Evolutionary conservation across 345 rosid species (phyloP), one percentile per base, ranked within the genome.

Genomic region (Cardamine resedifolia): DNA sequence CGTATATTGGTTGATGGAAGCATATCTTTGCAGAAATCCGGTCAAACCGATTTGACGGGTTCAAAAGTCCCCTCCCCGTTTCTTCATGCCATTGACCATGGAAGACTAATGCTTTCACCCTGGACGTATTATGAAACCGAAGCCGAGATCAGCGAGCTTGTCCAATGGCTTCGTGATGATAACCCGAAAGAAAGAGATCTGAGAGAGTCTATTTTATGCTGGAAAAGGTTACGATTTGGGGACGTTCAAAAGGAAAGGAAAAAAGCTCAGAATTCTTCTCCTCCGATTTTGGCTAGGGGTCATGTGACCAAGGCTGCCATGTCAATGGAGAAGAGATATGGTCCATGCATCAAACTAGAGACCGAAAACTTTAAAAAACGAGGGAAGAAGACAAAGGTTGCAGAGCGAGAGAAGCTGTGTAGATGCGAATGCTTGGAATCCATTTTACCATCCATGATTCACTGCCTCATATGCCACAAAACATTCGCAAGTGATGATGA

Each of bases 351-450:
- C 30, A 86, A 80, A 75, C 51, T 80, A 16, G 89, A 82, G 70
- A 67, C 49, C 19, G 86, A 79, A 47, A 28, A 78, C 18, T 48
- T 72, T 12, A 87, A 83, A 80, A 85, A 79, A 74, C 74, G 55
- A 52, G 89, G 83, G 60, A 84, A 87, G 78, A 84, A 81, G 81
- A 80, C 77, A 51, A 81, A 75, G 73, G 62, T 80, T 67, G 75
- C 48, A 27, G 75, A 72, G 64, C 83, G 61, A 69, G 95, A 87
- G 57, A 87, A 81, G 75, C 80, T 83, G 71, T 85, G 79, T 48
- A 78, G 96, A 47, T 95, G 99, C 48, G 84, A 83, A 72, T 95
- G 99, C 75, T 81, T 95, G 62, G 99, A 95, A 85, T 87, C 84
- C 23, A 82, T 88, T 63, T 88, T 86, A 87, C 87, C 93, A 70